These are phyloP conservation scores for Venturia oleaginea DNA, from an alignment of 2,329 filamentous ascomycete genomes.

Conservation along the genomic window DNA sequence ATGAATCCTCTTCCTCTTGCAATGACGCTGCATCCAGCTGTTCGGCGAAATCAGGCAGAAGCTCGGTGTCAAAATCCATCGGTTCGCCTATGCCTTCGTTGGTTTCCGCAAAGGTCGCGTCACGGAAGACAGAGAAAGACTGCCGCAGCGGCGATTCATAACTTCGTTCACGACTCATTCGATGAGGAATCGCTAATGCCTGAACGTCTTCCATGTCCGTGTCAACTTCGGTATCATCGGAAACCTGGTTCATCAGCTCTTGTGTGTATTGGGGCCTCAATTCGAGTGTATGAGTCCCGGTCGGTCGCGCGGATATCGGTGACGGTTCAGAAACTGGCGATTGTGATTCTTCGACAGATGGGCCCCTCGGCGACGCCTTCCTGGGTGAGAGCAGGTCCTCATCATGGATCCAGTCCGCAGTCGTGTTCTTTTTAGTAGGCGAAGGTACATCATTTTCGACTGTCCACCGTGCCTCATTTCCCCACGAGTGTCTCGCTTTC, in stretches of 20 bases:
- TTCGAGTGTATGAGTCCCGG: neutral
- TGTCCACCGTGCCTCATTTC: conserved; percentile 62
- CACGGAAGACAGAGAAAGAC: conserved; percentile 5
- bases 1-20: neutral
- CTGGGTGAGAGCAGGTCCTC: conserved; percentile 8
- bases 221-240: conserved; percentile 11
- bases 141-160: conserved; percentile 5
- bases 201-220: conserved; percentile 1
- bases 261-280: conserved; percentile 1
- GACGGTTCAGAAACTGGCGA: neutral
- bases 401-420: conserved; percentile 2
- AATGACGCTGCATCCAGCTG: neutral
- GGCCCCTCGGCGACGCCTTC: neutral
- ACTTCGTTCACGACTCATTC: neutral
- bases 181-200: neutral
- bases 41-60: neutral
- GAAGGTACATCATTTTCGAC: conserved; percentile 64
- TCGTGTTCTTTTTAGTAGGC: conserved; percentile 45
- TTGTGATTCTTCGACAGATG: neutral
- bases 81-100: neutral
- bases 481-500: conserved; percentile 60
- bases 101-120: neutral
- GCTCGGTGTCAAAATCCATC: neutral
- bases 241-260: conserved; percentile 2
- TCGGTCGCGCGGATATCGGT: neutral